Conservation (phyloP, 495 filamentous ascomycete species). For the Penicillium odoratum region DNA sequence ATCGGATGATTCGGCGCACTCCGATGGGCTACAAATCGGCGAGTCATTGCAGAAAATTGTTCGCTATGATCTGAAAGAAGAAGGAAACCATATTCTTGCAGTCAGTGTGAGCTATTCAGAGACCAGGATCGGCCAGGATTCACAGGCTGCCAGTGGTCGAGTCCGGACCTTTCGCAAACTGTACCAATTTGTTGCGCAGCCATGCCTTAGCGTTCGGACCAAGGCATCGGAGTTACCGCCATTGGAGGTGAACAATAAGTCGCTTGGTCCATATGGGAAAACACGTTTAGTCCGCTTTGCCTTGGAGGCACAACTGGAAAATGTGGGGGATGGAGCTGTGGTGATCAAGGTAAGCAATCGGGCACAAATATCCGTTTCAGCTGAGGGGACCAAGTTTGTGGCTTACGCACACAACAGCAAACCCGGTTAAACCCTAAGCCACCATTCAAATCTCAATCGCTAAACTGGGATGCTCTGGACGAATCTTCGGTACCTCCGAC, state of each 20-base stretch:
- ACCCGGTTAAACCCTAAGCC: constrained; percentile 54
- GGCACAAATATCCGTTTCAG: background rate
- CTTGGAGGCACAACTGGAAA: constrained; percentile 93
- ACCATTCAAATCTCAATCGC: constrained; percentile 55
- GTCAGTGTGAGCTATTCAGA: constrained; percentile 91
- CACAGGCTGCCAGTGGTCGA: constrained; percentile 63
- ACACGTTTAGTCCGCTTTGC: constrained; percentile 51
- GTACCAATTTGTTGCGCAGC: constrained; percentile 94
- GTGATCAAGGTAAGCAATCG: constrained; percentile 38
- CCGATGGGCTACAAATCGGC: constrained; percentile 59
- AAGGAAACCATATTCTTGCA: constrained; percentile 89
- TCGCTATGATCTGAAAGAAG: constrained; percentile 85
- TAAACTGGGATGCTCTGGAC: constrained; percentile 56
- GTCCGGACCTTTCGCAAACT: constrained; percentile 89
- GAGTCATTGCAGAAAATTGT: constrained; percentile 80
- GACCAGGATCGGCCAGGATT: constrained; percentile 51
- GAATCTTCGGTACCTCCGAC: constrained; percentile 52
- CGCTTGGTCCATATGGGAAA: constrained; percentile 48
- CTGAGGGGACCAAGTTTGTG: background rate
- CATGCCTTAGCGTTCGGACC: constrained; percentile 83
- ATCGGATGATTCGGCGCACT: constrained; percentile 30
- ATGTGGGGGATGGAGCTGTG: constrained; percentile 63
- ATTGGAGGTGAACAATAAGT: constrained; percentile 44
- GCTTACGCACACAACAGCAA: constrained; percentile 34
- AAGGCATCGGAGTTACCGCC: constrained; percentile 68